Percentiles rank a stretch among this genome's conserved stretches.
Evolutionary conservation across 352 stramenopile genomes (phyloP).

Genomic region (Plasmopara viticola): DNA sequence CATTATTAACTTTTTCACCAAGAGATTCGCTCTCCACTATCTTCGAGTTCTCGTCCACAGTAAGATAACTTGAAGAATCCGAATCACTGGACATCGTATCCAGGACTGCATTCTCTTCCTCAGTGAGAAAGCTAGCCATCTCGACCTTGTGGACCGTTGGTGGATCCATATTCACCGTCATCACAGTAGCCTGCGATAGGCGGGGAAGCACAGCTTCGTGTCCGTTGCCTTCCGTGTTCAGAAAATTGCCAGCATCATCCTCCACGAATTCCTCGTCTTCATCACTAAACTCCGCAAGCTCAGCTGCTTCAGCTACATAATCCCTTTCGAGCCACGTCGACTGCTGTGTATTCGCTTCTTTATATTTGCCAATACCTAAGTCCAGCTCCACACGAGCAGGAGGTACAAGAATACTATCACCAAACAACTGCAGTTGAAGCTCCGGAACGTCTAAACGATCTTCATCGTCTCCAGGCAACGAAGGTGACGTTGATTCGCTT

Average conservation of each 20-base stretch:
- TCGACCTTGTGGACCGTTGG: conserved; percentile 36
- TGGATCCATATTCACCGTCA: conserved; percentile 23
- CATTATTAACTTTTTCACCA: conserved; percentile 6
- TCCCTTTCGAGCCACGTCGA: conserved; percentile 13
- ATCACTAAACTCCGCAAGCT: conserved; percentile 30
- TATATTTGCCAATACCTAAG: conserved; percentile 55
- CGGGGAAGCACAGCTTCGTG: conserved; percentile 16
- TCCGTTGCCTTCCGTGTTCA: conserved; percentile 21
- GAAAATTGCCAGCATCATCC: conserved; percentile 31
- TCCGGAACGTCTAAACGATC: conserved; percentile 31
- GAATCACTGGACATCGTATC: conserved; percentile 29
- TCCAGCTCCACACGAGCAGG: conserved; percentile 29
- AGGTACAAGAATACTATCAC: conserved; percentile 19
- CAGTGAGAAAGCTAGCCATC: conserved; percentile 44
- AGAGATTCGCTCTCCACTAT: conserved; percentile 34
- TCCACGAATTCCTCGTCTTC: conserved; percentile 15
- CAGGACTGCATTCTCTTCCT: conserved; percentile 32
- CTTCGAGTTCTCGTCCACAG: conserved; percentile 40
- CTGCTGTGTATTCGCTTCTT: conserved; percentile 25
- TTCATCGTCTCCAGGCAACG: conserved; percentile 30
- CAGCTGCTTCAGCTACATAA: conserved; percentile 28
- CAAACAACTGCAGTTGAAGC: conserved; percentile 23
- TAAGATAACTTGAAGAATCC: conserved; percentile 34
- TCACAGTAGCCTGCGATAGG: conserved; percentile 17
- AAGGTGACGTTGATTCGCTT: conserved; percentile 30